Conservation (phyloP, 2,329 filamentous ascomycete genomes). For the Xylaria multiplex region DNA sequence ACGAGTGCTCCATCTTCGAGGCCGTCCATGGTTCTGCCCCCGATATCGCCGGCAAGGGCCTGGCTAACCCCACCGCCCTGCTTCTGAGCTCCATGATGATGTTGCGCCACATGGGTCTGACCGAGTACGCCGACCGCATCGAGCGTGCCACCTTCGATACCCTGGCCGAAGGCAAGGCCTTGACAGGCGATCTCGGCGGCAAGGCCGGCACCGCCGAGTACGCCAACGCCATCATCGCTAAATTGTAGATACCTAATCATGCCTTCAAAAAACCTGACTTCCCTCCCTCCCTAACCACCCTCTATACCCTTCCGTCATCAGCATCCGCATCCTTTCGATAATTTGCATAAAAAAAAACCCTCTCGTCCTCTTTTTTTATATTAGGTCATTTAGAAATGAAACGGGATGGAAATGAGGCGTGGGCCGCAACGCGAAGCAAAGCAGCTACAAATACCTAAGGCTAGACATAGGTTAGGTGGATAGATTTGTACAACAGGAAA, state of each 20-base stretch:
- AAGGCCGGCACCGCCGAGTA: constrained; percentile 97
- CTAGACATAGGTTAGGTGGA: constrained; percentile 31
- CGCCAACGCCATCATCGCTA: constrained; percentile 86
- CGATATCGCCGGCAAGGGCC: constrained; percentile 93
- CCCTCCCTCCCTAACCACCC: constrained; percentile 11
- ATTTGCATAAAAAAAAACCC: constrained; percentile 18
- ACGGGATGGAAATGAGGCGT: neutral
- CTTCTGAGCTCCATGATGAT: constrained; percentile 99
- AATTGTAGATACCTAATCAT: constrained; percentile 59
- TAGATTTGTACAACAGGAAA: constrained; percentile 32
- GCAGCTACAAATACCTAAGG: constrained; percentile 19
- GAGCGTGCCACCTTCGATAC: constrained; percentile 96
- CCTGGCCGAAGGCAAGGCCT: constrained; percentile 91
- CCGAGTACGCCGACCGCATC: constrained; percentile 84
- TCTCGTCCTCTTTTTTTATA: constrained; percentile 2
- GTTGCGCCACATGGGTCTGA: constrained; percentile 97
- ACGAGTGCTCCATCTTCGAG: constrained; percentile 99
- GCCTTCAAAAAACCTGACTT: constrained; percentile 30
- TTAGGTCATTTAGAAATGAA: constrained; percentile 7
- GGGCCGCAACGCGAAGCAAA: neutral
- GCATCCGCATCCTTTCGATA: constrained; percentile 23
- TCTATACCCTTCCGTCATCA: constrained; percentile 15
- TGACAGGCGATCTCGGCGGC: constrained; percentile 96
- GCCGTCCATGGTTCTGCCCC: constrained; percentile 97
- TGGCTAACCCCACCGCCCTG: constrained; percentile 97